Evolutionary conservation across 257 asterid species (phyloP).

Genomic region (Solanum piurae): DNA sequence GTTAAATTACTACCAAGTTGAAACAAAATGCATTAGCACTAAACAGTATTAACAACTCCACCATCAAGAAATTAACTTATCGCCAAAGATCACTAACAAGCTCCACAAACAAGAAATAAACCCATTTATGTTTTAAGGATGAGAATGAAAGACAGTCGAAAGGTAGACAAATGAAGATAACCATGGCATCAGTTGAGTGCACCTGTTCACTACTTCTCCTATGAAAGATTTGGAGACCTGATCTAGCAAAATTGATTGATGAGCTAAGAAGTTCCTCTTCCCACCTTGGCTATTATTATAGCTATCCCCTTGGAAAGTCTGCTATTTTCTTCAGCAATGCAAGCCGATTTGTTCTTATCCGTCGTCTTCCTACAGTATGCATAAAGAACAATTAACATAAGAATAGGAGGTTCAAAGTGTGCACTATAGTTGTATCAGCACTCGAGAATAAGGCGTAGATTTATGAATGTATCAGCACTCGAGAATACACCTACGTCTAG

Average conservation of each 20-base stretch:
- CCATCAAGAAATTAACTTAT: neutral
- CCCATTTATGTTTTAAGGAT: neutral
- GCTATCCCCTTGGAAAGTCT: slow-evolving; percentile 66
- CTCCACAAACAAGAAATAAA: neutral
- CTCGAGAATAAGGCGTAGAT: neutral
- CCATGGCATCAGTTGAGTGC: neutral
- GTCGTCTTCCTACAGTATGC: slow-evolving; percentile 66
- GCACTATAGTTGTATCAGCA: neutral
- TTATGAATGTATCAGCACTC: neutral
- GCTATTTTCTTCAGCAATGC: slow-evolving; percentile 62
- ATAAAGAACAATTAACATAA: neutral
- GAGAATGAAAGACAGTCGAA: neutral
- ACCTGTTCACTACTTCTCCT: slow-evolving; percentile 47
- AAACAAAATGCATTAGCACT: neutral
- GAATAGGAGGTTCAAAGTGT: neutral
- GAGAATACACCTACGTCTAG: no score
- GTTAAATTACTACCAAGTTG: neutral
- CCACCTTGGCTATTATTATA: slow-evolving; percentile 13
- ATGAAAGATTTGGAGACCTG: slow-evolving; percentile 32
- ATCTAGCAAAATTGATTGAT: slow-evolving; percentile 24
- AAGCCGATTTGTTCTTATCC: slow-evolving; percentile 78
- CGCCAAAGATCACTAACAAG: neutral
- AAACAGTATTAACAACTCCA: neutral
- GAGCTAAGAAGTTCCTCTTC: slow-evolving; percentile 19
- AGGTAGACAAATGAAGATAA: neutral